Base-by-base conservation (phyloP, 805 yeast species). In the Wickerhamomyces sydowiorum region DNA sequence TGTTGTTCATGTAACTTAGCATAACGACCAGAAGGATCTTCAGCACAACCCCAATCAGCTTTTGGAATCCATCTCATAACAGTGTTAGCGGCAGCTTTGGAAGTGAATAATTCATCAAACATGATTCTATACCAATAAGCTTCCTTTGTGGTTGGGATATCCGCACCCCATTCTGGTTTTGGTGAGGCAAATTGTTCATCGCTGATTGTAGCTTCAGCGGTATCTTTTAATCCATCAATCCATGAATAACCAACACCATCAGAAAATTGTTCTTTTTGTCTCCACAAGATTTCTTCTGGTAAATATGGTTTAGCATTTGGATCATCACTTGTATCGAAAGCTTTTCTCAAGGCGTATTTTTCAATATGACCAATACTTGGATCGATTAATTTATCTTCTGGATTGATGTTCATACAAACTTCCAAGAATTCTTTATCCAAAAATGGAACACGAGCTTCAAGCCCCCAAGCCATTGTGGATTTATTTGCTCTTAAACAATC, bases 21-120 rank as follows among this genome's bases (percentile, higher is more conserved):
- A 62, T 74, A 91, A 73, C 99, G 86, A 52, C 99, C 99, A 43
- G 96, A 86, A 41, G 99, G 99, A 69, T 93, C 99, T 58, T 83
- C 96, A 60, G 90, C 89, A 72, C 99, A 93, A 53, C 99, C 99
- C 99, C 99, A 93, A 67, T 93, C 99, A 49, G 98, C 98, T 77
- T 93, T 93, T 64, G 99, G 99, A 68, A 93, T 70, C 99, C 99
- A 93, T 77, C 99, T 85, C 97, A 87, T 89, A 46, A 93, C 99
- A 17, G 99, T 93, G 32, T 80, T 71, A 45, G 96, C 97, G 51
- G 95, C 99, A 52, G 96, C 93, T 67, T 80, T 75, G 57, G 82
- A 81, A 47, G 90, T 86, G 85, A 89, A 93, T 57, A 87, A 69
- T 59, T 86, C 95, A 68, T 93, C 99, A 59, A 93, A 93, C 76